A percentile compares a stretch with the other conserved stretches of the same genome.
Conservation (phyloP, 768 basidiomycete species). For the Clathrus columnatus region DNA sequence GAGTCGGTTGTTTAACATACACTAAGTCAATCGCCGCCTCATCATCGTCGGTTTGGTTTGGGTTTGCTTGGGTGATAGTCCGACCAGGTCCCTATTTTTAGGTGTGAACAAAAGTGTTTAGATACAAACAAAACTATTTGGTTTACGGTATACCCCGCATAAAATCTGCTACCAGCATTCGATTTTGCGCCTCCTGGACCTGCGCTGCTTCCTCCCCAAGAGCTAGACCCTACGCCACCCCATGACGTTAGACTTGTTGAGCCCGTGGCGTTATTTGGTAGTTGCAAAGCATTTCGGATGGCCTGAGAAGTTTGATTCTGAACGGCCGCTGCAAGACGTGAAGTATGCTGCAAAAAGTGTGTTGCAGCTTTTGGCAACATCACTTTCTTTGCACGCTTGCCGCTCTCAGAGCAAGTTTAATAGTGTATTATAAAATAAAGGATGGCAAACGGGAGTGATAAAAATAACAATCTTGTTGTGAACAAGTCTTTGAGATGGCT, state of each 20-base stretch:
- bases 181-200: slow-evolving; percentile 69
- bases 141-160: slow-evolving; percentile 59
- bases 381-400: not conserved
- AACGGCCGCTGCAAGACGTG: slow-evolving; percentile 66
- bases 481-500: not conserved
- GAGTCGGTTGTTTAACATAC: slow-evolving; percentile 13
- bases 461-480: not conserved
- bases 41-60: slow-evolving; percentile 47
- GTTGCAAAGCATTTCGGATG: slow-evolving; percentile 68
- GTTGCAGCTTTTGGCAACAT: slow-evolving; percentile 84
- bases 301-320: slow-evolving; percentile 62
- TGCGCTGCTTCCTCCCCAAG: slow-evolving; percentile 48
- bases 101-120: not conserved
- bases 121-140: slow-evolving; percentile 5
- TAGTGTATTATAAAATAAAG: not conserved
- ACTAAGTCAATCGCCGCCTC: slow-evolving; percentile 38
- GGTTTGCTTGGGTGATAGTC: slow-evolving; percentile 64
- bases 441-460: not conserved
- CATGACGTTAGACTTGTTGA: slow-evolving; percentile 27
- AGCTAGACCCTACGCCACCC: slow-evolving; percentile 37
- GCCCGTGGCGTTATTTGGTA: slow-evolving; percentile 34
- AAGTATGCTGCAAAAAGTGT: slow-evolving; percentile 66
- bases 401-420: not conserved
- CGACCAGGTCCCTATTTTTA: slow-evolving; percentile 51
- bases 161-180: slow-evolving; percentile 62